phyloP scores from a whole-genome alignment of 148 eudicot species.

The Oxyria digyna region DNA sequence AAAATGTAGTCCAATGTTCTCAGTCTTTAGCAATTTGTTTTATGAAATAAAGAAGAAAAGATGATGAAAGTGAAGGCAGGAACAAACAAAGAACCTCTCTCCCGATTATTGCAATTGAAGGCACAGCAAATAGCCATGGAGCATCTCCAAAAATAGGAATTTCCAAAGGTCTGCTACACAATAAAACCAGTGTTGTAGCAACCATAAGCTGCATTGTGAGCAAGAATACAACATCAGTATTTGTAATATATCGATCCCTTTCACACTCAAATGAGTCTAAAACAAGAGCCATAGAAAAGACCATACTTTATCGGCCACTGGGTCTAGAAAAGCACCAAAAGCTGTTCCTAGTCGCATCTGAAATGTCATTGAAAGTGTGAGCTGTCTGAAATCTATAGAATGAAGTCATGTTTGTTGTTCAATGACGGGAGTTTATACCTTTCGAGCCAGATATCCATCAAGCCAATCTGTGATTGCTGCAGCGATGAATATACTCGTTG shows the following conservation, averaged over 20 bases:
- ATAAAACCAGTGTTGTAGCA: conserved; percentile 81
- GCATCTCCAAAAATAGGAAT: conserved; percentile 47
- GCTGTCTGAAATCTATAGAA: not conserved
- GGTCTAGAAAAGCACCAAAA: conserved; percentile 98
- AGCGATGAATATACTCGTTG: conserved; percentile 70
- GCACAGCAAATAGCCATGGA: conserved; percentile 79
- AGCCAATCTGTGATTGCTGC: conserved; percentile 99
- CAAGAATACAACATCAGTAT: conserved; percentile 14
- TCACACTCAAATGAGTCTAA: not conserved
- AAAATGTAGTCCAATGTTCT: not conserved
- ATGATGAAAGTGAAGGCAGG: not conserved
- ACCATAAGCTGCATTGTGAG: conserved; percentile 90
- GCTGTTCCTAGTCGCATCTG: conserved; percentile 82
- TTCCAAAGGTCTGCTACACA: conserved; percentile 80
- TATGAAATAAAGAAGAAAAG: not conserved
- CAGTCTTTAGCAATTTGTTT: not conserved
- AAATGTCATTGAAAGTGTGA: conserved; percentile 1
- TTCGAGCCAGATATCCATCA: conserved; percentile 94
- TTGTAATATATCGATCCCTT: not conserved
- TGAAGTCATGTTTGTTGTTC: not conserved
- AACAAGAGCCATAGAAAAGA: not conserved
- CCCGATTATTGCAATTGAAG: conserved; percentile 87
- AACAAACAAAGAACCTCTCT: conserved; percentile 55
- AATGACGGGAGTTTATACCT: conserved; percentile 27
- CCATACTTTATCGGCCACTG: conserved; percentile 94